Evolutionary conservation across 768 basidiomycete species (phyloP).

Genomic region (Hygrocybe coccinea): DNA sequence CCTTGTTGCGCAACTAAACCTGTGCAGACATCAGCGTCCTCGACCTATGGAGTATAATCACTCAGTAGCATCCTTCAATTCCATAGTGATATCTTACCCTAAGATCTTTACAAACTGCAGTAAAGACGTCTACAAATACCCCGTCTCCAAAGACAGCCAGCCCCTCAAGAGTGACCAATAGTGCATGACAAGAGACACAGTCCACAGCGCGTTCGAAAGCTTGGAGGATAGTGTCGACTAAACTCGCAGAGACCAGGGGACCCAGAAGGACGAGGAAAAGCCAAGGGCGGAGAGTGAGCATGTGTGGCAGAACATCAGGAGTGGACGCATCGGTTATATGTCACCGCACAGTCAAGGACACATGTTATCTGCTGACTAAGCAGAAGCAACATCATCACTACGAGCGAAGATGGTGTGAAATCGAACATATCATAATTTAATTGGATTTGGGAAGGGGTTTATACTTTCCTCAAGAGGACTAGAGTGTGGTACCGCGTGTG

Average conservation of each 20-base stretch:
- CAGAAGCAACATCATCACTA: too few relatives aligned
- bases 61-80: not conserved
- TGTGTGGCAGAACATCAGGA: not conserved
- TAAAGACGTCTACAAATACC: slow-evolving; percentile 40
- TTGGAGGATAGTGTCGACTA: slow-evolving; percentile 28
- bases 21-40: slow-evolving; percentile 55
- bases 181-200: slow-evolving; percentile 48
- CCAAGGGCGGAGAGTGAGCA: not conserved
- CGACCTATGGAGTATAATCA: slow-evolving; percentile 30
- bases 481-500: too few relatives aligned
- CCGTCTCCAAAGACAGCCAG: slow-evolving; percentile 47
- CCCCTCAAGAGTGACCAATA: slow-evolving; percentile 43
- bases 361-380: too few relatives aligned
- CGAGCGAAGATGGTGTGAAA: too few relatives aligned
- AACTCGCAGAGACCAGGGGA: not conserved
- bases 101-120: slow-evolving; percentile 40
- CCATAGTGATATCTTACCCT: slow-evolving; percentile 26
- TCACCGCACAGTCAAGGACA: too few relatives aligned
- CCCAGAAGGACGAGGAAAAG: not conserved
- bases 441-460: too few relatives aligned
- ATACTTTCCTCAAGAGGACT: too few relatives aligned
- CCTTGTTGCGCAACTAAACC: slow-evolving; percentile 48
- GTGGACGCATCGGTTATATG: too few relatives aligned
- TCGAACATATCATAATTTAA: too few relatives aligned
- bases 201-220: slow-evolving; percentile 43